These are phyloP conservation scores for Acrasis kona DNA, from an alignment of 78 protist species.

Conservation along the genomic window DNA sequence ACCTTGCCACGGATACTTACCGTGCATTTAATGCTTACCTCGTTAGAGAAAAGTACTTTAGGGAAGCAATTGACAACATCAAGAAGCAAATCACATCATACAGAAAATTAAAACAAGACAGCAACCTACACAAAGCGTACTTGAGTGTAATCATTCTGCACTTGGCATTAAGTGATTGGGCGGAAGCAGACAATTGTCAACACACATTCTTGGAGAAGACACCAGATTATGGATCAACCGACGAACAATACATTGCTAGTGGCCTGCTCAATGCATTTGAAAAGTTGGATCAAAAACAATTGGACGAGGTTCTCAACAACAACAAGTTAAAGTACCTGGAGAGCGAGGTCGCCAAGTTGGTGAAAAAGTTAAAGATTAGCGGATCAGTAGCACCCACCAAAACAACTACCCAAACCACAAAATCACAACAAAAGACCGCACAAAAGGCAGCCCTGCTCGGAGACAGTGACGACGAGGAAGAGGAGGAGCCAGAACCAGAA, in stretches of 20 bases:
- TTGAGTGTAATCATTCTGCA: neutral
- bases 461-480: neutral
- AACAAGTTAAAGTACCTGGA: neutral
- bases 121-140: neutral
- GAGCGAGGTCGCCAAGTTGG: neutral
- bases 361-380: neutral
- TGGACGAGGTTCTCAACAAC: neutral
- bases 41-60: neutral
- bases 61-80: neutral
- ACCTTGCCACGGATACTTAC: neutral
- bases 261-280: neutral
- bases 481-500: neutral
- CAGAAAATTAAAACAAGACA: neutral
- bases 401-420: neutral
- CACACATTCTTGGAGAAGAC: neutral
- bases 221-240: neutral
- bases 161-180: neutral
- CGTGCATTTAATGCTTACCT: neutral
- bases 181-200: neutral
- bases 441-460: neutral
- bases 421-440: too few species aligned
- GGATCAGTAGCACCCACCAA: neutral
- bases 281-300: neutral
- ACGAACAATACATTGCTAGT: neutral
- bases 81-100: neutral